Conservation (phyloP, 176 grass and related monocot genomes). For the Triticum dicoccoides region DNA sequence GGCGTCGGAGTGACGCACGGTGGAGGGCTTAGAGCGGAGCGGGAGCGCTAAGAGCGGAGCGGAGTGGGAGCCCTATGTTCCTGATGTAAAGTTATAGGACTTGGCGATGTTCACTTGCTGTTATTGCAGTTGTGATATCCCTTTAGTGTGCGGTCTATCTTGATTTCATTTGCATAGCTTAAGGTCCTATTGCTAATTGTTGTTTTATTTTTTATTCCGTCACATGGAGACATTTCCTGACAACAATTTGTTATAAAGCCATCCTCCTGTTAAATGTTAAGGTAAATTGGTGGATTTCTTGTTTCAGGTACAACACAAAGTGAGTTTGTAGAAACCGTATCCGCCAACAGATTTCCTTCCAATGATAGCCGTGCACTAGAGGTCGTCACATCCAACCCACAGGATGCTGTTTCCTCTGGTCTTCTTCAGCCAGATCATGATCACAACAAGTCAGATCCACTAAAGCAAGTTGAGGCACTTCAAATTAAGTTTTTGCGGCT, state of each 20-base stretch:
- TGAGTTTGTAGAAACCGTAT: conserved; percentile 21
- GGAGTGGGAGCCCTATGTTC: no score
- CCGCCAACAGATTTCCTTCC: conserved; percentile 19
- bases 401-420: conserved; percentile 25
- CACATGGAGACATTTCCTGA: background rate
- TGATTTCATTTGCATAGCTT: background rate
- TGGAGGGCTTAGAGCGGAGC: no score
- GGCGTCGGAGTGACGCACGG: no score
- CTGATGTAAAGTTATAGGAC: background rate
- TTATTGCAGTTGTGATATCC: background rate
- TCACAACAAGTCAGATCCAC: conserved; percentile 33
- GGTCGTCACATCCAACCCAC: conserved; percentile 20
- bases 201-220: background rate
- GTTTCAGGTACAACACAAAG: conserved; percentile 30
- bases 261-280: background rate
- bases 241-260: background rate
- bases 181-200: background rate
- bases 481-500: conserved; percentile 76
- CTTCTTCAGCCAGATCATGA: conserved; percentile 23
- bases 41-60: no score
- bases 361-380: conserved; percentile 16
- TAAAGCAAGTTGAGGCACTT: conserved; percentile 60
- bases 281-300: background rate
- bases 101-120: background rate
- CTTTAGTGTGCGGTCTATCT: background rate